A percentile compares a stretch with the other conserved stretches of the same genome.
Evolutionary conservation across 495 filamentous ascomycete genomes (phyloP).

Genomic region (Sphaerosporella brunnea): DNA sequence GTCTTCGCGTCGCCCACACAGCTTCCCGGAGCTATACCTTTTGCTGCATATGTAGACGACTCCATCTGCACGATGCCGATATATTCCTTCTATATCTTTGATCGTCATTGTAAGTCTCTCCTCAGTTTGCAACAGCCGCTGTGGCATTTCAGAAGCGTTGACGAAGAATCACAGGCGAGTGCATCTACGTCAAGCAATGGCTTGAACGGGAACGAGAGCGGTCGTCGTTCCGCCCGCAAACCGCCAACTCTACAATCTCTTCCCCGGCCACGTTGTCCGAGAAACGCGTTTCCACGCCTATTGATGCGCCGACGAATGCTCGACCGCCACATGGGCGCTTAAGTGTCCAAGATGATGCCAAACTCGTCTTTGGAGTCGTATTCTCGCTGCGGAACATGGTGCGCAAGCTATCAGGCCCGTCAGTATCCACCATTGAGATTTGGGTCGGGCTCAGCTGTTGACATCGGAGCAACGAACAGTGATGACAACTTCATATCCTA

Average conservation of each 20-base stretch:
- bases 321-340: slow-evolving; percentile 32
- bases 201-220: slow-evolving; percentile 18
- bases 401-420: slow-evolving; percentile 49
- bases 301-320: slow-evolving; percentile 4
- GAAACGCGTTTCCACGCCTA: slow-evolving; percentile 23
- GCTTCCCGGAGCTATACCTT: too few relatives aligned
- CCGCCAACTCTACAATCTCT: slow-evolving; percentile 26
- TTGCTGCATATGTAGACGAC: too few relatives aligned
- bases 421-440: slow-evolving; percentile 29
- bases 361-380: slow-evolving; percentile 89
- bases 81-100: slow-evolving; percentile 97
- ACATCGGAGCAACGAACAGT: slow-evolving; percentile 16
- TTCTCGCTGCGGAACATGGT: slow-evolving; percentile 96
- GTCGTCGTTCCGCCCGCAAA: slow-evolving; percentile 17
- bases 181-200: slow-evolving; percentile 87
- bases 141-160: slow-evolving; percentile 7
- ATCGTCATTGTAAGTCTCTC: slow-evolving; percentile 65
- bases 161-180: slow-evolving; percentile 51
- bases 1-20: too few relatives aligned
- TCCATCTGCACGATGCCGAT: slow-evolving; percentile 83
- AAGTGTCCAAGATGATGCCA: slow-evolving; percentile 71
- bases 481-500: slow-evolving; percentile 63
- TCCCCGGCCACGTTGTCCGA: slow-evolving; percentile 17
- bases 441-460: slow-evolving; percentile 10
- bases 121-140: neutral